phyloP scores from a whole-genome alignment of 345 rosid genomes.

The Geranium rotundifolium region DNA sequence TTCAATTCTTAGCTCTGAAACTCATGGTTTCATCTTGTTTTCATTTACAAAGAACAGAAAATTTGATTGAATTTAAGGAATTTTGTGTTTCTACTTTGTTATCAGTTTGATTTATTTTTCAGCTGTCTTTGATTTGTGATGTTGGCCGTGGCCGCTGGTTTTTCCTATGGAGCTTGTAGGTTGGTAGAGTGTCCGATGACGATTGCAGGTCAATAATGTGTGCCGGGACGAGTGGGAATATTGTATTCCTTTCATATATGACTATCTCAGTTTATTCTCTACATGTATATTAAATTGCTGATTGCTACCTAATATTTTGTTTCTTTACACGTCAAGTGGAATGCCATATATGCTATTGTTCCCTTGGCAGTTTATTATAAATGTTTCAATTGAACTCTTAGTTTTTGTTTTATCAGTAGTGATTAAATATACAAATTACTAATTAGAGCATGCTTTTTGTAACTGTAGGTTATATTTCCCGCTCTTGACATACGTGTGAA shows the following conservation, averaged over 20 bases:
- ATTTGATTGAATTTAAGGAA: neutral
- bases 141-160: neutral
- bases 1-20: neutral
- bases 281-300: no score
- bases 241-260: neutral
- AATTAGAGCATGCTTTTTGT: constrained; percentile 2
- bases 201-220: neutral
- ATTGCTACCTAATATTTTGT: no score
- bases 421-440: constrained; percentile 1
- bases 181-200: neutral
- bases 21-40: neutral
- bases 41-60: neutral
- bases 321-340: no score
- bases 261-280: no score
- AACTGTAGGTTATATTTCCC: constrained; percentile 63
- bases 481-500: constrained; percentile 86
- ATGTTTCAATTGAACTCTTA: neutral
- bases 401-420: neutral
- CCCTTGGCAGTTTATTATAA: neutral
- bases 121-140: neutral
- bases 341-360: no score
- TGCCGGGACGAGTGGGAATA: neutral
- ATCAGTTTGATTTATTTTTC: neutral
- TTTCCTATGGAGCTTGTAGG: neutral
- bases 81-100: neutral